phyloP scores from a whole-genome alignment of 108 stramenopile species.

The Pseudonitzschia multiseries region DNA sequence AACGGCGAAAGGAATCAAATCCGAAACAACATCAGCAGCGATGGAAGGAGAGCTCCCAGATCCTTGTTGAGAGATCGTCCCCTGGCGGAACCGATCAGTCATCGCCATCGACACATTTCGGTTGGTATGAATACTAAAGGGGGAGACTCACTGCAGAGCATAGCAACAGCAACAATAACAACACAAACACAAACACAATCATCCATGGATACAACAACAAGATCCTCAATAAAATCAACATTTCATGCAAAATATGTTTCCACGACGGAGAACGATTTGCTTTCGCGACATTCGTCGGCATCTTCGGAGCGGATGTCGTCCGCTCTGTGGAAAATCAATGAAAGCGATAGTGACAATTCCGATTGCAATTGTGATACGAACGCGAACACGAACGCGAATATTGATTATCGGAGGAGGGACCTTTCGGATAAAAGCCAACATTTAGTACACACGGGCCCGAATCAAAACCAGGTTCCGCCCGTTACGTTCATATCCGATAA shows the following conservation, averaged over 20 bases:
- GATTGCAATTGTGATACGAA: not conserved
- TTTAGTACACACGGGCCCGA: not conserved
- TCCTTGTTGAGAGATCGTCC: not conserved
- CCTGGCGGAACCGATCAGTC: not conserved
- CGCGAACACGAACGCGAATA: too few relatives aligned
- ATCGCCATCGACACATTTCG: not conserved
- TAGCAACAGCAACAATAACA: too few relatives aligned
- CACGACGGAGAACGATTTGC: not conserved
- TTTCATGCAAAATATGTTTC: not conserved
- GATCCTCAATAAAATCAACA: not conserved
- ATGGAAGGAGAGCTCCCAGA: not conserved
- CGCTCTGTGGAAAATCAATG: not conserved
- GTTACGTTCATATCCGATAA: not conserved
- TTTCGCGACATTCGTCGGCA: not conserved
- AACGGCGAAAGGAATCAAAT: not conserved
- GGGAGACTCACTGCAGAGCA: too few relatives aligned
- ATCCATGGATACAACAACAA: not conserved
- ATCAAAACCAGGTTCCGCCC: not conserved
- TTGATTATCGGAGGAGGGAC: too few relatives aligned
- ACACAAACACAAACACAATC: too few relatives aligned
- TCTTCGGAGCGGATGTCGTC: not conserved
- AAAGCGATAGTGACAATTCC: not conserved
- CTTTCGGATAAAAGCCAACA: not conserved
- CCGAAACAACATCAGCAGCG: not conserved
- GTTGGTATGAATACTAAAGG: not conserved